phyloP scores from a whole-genome alignment of 371 early-diverging fungal genomes.

The Batrachochytrium dendrobatidis region DNA sequence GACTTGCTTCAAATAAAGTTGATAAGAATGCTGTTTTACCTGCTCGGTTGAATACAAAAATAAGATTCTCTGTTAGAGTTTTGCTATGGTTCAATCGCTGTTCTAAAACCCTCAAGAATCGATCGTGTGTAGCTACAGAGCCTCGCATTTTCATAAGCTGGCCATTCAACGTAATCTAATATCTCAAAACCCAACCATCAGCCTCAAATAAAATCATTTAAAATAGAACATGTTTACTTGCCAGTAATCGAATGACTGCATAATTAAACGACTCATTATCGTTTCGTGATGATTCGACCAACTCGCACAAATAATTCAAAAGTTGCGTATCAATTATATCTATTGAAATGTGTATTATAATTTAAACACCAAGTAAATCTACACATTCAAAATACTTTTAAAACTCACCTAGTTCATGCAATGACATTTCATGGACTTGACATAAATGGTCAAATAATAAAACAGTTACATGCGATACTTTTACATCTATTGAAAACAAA shows the following conservation, averaged over 20 bases:
- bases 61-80: slow-evolving; percentile 72
- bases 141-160: slow-evolving; percentile 56
- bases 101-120: slow-evolving; percentile 48
- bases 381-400: not conserved
- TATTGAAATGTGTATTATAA: slow-evolving; percentile 4
- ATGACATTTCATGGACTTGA: slow-evolving; percentile 54
- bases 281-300: slow-evolving; percentile 61
- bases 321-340: slow-evolving; percentile 39
- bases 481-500: not conserved
- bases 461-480: slow-evolving; percentile 40
- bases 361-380: not conserved
- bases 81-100: slow-evolving; percentile 58
- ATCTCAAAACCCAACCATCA: not conserved
- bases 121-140: slow-evolving; percentile 17
- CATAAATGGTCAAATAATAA: slow-evolving; percentile 66
- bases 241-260: slow-evolving; percentile 57
- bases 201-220: not conserved
- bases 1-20: not conserved
- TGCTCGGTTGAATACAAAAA: slow-evolving; percentile 80
- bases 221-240: slow-evolving; percentile 6
- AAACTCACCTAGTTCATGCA: slow-evolving; percentile 50
- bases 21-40: too few relatives aligned
- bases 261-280: slow-evolving; percentile 66
- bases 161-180: slow-evolving; percentile 52
- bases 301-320: slow-evolving; percentile 50